These are phyloP conservation scores for Plasmodium knowlesi DNA, from an alignment of 169 alveolate genomes.

Conservation along the genomic window DNA sequence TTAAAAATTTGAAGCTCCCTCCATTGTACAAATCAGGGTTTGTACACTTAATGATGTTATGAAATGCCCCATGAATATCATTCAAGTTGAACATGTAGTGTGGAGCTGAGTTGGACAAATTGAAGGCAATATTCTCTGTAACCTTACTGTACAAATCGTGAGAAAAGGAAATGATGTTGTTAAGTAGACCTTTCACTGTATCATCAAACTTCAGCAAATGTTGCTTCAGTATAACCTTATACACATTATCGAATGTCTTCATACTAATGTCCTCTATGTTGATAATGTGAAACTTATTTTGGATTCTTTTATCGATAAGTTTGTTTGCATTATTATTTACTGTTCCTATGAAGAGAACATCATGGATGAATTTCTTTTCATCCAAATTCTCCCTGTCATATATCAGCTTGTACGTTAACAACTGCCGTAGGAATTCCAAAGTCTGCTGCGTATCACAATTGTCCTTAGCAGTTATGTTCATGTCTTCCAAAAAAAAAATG, in stretches of 20 bases:
- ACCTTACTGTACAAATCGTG: constrained; percentile 86
- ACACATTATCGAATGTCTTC: constrained; percentile 89
- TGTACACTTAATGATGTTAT: constrained; percentile 50
- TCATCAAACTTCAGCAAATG: constrained; percentile 91
- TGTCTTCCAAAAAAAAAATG: constrained; percentile 94
- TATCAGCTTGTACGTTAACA: constrained; percentile 89
- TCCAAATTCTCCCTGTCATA: constrained; percentile 93
- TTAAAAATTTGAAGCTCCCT: constrained; percentile 37
- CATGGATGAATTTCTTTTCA: constrained; percentile 93
- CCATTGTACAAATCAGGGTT: constrained; percentile 61
- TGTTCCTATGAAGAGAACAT: constrained; percentile 94
- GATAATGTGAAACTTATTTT: constrained; percentile 93
- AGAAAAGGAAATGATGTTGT: constrained; percentile 89
- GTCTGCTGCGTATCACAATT: constrained; percentile 96
- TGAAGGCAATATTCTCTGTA: constrained; percentile 66
- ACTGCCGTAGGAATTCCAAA: constrained; percentile 90
- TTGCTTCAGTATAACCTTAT: constrained; percentile 88
- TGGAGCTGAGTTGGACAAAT: constrained; percentile 90
- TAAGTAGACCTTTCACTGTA: constrained; percentile 84
- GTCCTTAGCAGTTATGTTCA: constrained; percentile 96
- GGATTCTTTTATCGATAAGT: constrained; percentile 93
- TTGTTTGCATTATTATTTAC: constrained; percentile 96
- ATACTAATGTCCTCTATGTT: constrained; percentile 89
- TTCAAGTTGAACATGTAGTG: constrained; percentile 92
- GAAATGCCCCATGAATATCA: constrained; percentile 82